A percentile compares a stretch with the other conserved stretches of the same genome.
Evolutionary conservation across 108 stramenopile genomes (phyloP).

Genomic region (Epithemia pelagica): DNA sequence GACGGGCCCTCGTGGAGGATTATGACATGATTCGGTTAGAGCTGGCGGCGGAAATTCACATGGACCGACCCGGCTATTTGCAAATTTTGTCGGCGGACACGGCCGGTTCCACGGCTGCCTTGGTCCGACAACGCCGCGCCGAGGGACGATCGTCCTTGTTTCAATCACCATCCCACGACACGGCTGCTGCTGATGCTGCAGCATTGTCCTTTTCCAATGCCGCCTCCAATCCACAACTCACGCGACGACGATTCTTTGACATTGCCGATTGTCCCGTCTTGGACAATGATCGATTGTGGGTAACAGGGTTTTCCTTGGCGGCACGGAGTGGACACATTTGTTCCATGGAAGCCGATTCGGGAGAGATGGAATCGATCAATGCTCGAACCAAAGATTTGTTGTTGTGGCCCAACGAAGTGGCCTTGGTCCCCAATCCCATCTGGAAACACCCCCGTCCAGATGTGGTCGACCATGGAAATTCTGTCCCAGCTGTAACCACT

Average conservation of each 20-base stretch:
- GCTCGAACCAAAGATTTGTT: constrained; percentile 46
- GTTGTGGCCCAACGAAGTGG: constrained; percentile 90
- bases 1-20: constrained; percentile 43
- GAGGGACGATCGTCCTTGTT: neutral
- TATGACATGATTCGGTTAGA: constrained; percentile 62
- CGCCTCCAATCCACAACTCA: neutral
- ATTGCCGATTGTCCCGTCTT: neutral
- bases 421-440: constrained; percentile 47
- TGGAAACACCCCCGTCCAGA: constrained; percentile 1
- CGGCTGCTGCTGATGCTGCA: neutral
- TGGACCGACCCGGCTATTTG: constrained; percentile 71
- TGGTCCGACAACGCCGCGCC: neutral
- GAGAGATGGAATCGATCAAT: constrained; percentile 42
- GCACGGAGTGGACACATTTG: constrained; percentile 56
- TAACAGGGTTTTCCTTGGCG: constrained; percentile 75
- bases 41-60: constrained; percentile 63
- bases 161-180: neutral
- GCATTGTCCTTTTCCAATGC: neutral
- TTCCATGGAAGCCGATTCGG: constrained; percentile 50
- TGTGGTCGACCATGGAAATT: neutral
- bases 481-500: neutral
- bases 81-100: constrained; percentile 43
- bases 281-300: constrained; percentile 58
- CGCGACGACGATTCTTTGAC: neutral
- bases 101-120: constrained; percentile 43